Conservation (phyloP, 352 stramenopile genomes). For the Phytophthora constricta region DNA sequence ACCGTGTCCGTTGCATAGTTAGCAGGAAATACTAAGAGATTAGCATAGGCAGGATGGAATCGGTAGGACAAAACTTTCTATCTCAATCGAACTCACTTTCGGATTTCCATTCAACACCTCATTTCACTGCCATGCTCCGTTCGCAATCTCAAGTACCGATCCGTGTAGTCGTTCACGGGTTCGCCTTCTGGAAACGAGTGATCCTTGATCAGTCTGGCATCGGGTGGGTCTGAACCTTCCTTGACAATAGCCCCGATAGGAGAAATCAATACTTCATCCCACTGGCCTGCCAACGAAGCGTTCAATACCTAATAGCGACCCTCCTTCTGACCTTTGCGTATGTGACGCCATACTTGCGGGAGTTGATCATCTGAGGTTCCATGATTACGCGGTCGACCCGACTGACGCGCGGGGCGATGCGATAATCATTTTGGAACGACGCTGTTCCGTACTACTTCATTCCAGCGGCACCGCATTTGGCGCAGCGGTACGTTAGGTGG, state of each 20-base stretch:
- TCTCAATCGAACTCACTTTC: no score
- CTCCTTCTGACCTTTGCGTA: conserved; percentile 14
- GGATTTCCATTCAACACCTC: no score
- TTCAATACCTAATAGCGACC: conserved; percentile 13
- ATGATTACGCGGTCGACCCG: background rate
- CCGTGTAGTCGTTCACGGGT: no score
- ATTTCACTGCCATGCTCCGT: no score
- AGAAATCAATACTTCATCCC: conserved; percentile 3
- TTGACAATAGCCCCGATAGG: conserved; percentile 1
- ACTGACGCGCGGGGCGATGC: background rate
- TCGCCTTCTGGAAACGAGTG: no score
- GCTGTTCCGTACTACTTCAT: background rate
- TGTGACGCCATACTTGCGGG: background rate
- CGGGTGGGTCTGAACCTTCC: background rate
- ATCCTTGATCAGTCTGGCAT: no score
- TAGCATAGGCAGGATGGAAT: background rate
- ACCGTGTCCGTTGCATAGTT: background rate
- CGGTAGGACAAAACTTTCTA: no score
- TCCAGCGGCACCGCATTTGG: conserved; percentile 3
- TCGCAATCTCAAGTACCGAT: no score
- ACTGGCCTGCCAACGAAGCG: background rate
- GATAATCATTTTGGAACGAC: conserved; percentile 10
- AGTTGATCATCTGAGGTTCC: background rate
- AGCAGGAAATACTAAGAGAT: background rate
- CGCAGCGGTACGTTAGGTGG: background rate